Evolutionary conservation across 2,329 filamentous ascomycete genomes (phyloP), one percentile per base, ranked within the genome.

Genomic region (Colletotrichum tabaci): DNA sequence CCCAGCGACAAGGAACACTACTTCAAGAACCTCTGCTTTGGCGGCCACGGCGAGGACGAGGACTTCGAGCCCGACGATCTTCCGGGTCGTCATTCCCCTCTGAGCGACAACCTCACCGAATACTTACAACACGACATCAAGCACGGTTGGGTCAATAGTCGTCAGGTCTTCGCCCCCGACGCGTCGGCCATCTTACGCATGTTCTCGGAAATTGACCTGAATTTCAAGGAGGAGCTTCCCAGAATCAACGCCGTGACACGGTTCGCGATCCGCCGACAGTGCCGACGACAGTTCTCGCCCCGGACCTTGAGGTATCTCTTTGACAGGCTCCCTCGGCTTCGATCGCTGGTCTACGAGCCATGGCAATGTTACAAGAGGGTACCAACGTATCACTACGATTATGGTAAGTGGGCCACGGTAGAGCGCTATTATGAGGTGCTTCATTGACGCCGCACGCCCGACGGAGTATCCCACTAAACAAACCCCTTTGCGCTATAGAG

Each of bases 1-100:
- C 79, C 77, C 15, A 82, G 80, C 67, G 79, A 83, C 76, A 76
- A 56, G 13, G 70, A 80, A 57, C 78, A 82, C 72, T 82, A 74
- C 74, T 81, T 81, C 71, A 79, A 78, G 66, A 74, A 79, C 67
- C 68, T 75, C 26, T 58, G 74, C 70, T 77, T 80, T 42, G 79
- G 58, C 8, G 44, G 26, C 15, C n/a, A 0, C 18, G 50, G 15
- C 57, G 15, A 77, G 40, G 73, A 74, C 56, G 74, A 79, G 23
- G 23, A 70, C 30, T 50, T 26, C 15, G 35, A 50, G 67, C 23
- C 35, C 26, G 35, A 38, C 35, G 35, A 38, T 2, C 35, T 9
- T 10, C 35, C 9, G 8, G 9, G 2, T 38, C 35, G 9, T 3
- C 0, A 8, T 38, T 8, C 35, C 35, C 35, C 9, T 38, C 8